Percentiles rank a stretch among this genome's conserved stretches.
phyloP scores from a whole-genome alignment of 257 asterid genomes.

The Verbascum thapsus region DNA sequence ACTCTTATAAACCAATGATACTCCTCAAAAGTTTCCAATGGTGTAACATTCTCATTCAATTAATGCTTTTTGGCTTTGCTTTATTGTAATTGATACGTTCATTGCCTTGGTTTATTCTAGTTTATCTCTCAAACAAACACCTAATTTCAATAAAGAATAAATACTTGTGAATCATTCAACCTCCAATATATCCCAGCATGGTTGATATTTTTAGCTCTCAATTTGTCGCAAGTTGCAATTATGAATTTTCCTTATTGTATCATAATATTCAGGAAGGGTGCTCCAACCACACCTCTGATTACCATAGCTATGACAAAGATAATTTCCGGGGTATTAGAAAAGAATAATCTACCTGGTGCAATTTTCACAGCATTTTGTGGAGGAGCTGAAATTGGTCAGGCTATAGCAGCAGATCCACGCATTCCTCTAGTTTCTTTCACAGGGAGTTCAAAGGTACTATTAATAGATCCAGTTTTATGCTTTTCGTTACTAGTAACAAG shows the following conservation, averaged over 20 bases:
- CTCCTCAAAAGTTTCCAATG: neutral
- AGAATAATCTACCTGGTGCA: constrained; percentile 92
- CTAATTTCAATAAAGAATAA: neutral
- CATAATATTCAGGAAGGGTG: constrained; percentile 93
- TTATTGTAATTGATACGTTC: too few species aligned
- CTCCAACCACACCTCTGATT: constrained; percentile 95
- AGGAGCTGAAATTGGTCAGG: constrained; percentile 92
- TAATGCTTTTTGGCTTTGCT: neutral
- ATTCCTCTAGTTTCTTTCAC: constrained; percentile 91
- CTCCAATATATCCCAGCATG: neutral
- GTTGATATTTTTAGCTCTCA: too few species aligned
- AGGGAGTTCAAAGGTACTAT: constrained; percentile 86
- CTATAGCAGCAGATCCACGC: constrained; percentile 87
- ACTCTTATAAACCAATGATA: too few species aligned
- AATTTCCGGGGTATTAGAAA: constrained; percentile 84
- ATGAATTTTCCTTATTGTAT: too few species aligned
- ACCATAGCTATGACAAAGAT: constrained; percentile 89
- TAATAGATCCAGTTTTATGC: neutral
- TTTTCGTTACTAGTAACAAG: neutral
- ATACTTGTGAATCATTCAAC: too few species aligned
- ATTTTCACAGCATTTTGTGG: constrained; percentile 94
- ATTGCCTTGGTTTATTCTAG: neutral
- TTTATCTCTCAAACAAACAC: neutral
- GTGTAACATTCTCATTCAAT: constrained; percentile 3
- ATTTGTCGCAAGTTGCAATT: too few species aligned